Evolutionary conservation across 768 basidiomycete genomes (phyloP).

Genomic region (Tubosaeta sp.): DNA sequence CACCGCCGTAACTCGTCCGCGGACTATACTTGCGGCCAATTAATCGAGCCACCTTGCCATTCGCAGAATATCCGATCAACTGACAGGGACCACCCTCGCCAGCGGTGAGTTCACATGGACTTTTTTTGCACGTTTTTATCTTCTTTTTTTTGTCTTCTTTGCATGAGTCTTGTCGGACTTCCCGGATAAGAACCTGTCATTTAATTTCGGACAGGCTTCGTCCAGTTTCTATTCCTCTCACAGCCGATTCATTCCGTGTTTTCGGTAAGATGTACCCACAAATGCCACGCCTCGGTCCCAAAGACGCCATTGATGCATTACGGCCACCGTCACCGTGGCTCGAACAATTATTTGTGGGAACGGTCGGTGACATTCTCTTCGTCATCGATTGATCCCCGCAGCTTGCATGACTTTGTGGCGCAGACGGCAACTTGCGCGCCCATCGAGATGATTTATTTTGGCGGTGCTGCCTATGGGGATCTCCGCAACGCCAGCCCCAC

Average conservation of each 20-base stretch:
- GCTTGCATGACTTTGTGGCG: background rate
- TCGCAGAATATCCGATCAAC: background rate
- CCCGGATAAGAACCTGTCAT: background rate
- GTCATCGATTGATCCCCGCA: background rate
- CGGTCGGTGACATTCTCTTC: background rate
- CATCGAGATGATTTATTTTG: background rate
- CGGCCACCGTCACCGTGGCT: background rate
- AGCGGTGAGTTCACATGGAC: background rate
- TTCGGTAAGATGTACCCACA: background rate
- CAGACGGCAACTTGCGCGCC: background rate
- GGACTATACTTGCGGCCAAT: background rate
- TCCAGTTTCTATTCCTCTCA: background rate
- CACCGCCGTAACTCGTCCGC: background rate
- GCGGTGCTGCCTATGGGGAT: background rate
- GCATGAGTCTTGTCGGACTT: conserved; percentile 7
- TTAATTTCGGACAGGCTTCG: background rate
- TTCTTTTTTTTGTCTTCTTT: background rate
- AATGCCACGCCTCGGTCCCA: background rate
- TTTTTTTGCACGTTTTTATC: background rate
- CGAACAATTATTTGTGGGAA: background rate
- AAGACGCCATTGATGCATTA: background rate
- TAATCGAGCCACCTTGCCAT: background rate
- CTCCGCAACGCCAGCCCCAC: background rate
- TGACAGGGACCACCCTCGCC: background rate
- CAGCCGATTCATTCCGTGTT: background rate